Conservation (phyloP, 1,139 yeast genomes). For the Yamadazyma jaroonii region DNA sequence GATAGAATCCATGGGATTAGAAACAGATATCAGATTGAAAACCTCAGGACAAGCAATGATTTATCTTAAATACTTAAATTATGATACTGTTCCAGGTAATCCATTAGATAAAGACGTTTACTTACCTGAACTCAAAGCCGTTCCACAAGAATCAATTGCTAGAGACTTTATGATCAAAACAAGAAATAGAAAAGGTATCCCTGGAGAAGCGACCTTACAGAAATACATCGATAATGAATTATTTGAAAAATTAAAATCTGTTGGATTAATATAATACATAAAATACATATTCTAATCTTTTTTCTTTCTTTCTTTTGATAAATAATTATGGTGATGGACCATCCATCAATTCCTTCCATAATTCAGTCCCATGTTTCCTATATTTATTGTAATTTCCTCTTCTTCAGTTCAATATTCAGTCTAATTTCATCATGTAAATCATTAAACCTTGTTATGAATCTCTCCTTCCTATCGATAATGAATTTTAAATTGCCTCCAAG, state of each 20-base stretch:
- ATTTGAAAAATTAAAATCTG: conserved; percentile 49
- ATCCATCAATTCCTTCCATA: no score
- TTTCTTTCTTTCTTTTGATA: background rate
- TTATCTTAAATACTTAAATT: conserved; percentile 60
- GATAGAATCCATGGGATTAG: conserved; percentile 86
- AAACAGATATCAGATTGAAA: conserved; percentile 75
- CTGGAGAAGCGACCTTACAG: conserved; percentile 73
- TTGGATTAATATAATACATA: conserved; percentile 27
- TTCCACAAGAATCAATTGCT: conserved; percentile 65
- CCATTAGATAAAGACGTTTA: conserved; percentile 68
- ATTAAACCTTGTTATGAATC: conserved; percentile 35
- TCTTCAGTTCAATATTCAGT: conserved; percentile 1
- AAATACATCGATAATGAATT: conserved; percentile 68
- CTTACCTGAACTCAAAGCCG: conserved; percentile 74
- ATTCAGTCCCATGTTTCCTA: no score
- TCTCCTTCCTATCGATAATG: conserved; percentile 21
- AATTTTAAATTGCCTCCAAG: conserved; percentile 21
- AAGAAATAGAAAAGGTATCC: conserved; percentile 77
- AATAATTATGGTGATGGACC: no score
- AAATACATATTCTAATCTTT: background rate
- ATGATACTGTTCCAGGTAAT: conserved; percentile 88
- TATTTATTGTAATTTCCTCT: conserved; percentile 3
- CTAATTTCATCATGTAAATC: conserved; percentile 22
- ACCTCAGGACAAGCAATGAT: conserved; percentile 80
- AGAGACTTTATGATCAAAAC: conserved; percentile 90